A percentile compares a stretch with the other conserved stretches of the same genome.
These are phyloP conservation scores for Starmerella floricola DNA, from an alignment of 805 yeast species.

Conservation along the genomic window DNA sequence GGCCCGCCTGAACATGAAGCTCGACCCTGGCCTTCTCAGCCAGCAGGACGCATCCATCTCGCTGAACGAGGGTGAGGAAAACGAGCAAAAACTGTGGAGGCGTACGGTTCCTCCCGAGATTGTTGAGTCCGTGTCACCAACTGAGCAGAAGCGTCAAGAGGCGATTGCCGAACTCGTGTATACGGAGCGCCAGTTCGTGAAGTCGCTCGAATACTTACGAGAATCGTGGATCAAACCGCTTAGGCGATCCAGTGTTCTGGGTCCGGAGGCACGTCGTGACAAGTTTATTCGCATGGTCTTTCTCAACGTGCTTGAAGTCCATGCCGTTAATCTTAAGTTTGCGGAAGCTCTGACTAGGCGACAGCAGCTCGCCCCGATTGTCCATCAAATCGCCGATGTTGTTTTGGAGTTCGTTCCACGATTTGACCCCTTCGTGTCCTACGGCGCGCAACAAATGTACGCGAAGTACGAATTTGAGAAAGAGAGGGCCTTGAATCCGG, in stretches of 20 bases:
- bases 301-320: conserved; percentile 77
- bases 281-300: conserved; percentile 85
- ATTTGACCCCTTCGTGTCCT: conserved; percentile 84
- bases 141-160: conserved; percentile 86
- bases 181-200: conserved; percentile 90
- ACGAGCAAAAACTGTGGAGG: conserved; percentile 67
- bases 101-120: conserved; percentile 74
- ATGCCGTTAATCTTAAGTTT: conserved; percentile 67
- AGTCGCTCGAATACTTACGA: conserved; percentile 81
- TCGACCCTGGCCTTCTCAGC: conserved; percentile 67
- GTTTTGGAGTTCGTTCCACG: conserved; percentile 70
- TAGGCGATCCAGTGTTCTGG: conserved; percentile 72
- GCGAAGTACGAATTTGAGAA: conserved; percentile 93
- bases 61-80: conserved; percentile 52
- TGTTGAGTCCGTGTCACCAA: conserved; percentile 65
- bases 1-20: conserved; percentile 77
- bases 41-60: conserved; percentile 36
- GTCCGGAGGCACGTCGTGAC: conserved; percentile 80
- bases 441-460: conserved; percentile 89
- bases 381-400: conserved; percentile 76
- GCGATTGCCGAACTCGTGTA: conserved; percentile 85
- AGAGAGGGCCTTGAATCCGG: conserved; percentile 78
- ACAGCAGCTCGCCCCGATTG: conserved; percentile 75
- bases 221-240: conserved; percentile 91
- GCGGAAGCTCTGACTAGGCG: conserved; percentile 83